Base-by-base conservation (phyloP, 257 asterid genomes). In the Parsonsia alboflavescens region DNA sequence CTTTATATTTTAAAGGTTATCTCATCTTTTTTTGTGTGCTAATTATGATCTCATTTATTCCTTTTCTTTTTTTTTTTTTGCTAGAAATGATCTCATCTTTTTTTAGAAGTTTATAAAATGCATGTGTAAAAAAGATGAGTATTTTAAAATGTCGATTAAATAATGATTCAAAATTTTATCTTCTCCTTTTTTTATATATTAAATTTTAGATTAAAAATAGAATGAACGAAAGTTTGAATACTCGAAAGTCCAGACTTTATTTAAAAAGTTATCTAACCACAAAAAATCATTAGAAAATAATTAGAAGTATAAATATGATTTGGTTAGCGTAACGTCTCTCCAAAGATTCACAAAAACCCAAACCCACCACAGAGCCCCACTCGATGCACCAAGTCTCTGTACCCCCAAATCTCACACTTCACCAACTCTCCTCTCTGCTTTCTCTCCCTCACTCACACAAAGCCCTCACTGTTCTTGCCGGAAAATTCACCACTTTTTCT, bases 281-380 rank as follows among this genome's bases (percentile, higher is more conserved):
- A 58, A 76, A 62, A 74, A 70, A 80, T 74, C 7, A 79, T 71
- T 76, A 72, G 67, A 70, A 73, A 81, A 80, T 77, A 83, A 84
- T 78, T 82, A 85, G 58, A 74, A 61, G 65, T 65, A 62, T 70
- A 71, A 77, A 71, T 82, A 73, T 73, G 42, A 57, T 76, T 79
- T 65, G 84, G 82, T 82, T 78, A 77, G 86, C 88, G 85, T 81
- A 82, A 85, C 83, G 88, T 81, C 81, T 80, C 78, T 81, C 85
- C 86, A 83, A 79, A 86, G 86, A 82, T 72, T 82, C 86, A 83
- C 88, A 79, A 89, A 84, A 82, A 82, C 87, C 89, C 89, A 75
- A 85, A 79, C 54, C 78, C 84, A 54, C 79, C 80, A 61, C 33
- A 15, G 36, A 79, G 66, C 70, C 65, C 71, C 63, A 69, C 79